These are phyloP conservation scores for Coniochaeta sp. DNA, from an alignment of 2,329 filamentous ascomycete species.

Conservation along the genomic window DNA sequence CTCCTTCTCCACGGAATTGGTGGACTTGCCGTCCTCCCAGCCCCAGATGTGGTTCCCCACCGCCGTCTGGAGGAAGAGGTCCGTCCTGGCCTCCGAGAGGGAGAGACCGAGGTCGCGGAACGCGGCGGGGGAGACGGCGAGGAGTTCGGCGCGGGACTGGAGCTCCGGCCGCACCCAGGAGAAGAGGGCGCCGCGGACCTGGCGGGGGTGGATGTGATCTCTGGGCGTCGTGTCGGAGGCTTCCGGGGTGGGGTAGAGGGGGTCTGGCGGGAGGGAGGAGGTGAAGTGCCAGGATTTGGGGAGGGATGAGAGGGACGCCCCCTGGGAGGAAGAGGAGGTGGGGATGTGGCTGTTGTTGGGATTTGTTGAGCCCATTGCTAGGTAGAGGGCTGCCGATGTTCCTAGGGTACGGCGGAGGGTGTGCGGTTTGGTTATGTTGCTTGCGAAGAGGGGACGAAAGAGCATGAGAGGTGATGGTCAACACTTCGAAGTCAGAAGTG, in stretches of 20 bases:
- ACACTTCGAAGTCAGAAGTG: neutral
- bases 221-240: slow-evolving; percentile 76
- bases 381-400: slow-evolving; percentile 1
- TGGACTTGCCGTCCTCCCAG: slow-evolving; percentile 54
- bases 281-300: slow-evolving; percentile 62
- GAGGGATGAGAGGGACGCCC: slow-evolving; percentile 42
- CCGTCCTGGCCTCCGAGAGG: slow-evolving; percentile 57
- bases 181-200: slow-evolving; percentile 79
- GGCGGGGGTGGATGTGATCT: slow-evolving; percentile 67
- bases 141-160: slow-evolving; percentile 65
- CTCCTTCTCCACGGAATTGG: slow-evolving; percentile 8
- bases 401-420: neutral
- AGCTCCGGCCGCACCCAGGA: slow-evolving; percentile 83
- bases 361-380: slow-evolving; percentile 11
- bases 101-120: slow-evolving; percentile 75
- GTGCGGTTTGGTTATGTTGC: neutral
- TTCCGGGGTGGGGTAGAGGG: slow-evolving; percentile 70
- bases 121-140: slow-evolving; percentile 73
- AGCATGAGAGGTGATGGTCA: neutral
- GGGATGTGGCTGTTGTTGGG: slow-evolving; percentile 2
- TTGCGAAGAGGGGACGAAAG: neutral
- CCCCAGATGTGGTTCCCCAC: slow-evolving; percentile 79
- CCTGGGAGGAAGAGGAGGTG: slow-evolving; percentile 10
- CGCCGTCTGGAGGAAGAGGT: slow-evolving; percentile 71
- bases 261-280: slow-evolving; percentile 66